phyloP scores from a whole-genome alignment of 169 alveolate genomes.

The Plasmodium cynomolgi region DNA sequence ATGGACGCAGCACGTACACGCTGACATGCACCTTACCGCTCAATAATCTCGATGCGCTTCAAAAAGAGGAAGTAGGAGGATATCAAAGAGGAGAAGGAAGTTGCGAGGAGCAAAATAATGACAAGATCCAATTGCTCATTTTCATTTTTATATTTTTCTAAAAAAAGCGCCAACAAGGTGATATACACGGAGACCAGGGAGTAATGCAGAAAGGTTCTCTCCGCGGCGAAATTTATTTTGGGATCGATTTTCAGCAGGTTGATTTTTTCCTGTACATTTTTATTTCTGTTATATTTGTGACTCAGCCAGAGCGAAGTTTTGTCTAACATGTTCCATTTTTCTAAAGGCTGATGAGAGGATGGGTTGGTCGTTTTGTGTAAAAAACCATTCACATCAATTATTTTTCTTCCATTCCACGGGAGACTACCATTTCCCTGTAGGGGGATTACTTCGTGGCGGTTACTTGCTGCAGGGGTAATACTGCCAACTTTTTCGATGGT shows the following conservation, averaged over 20 bases:
- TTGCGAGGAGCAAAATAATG: constrained; percentile 4
- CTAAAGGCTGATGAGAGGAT: not conserved
- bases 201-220: constrained; percentile 86
- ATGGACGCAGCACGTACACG: not conserved
- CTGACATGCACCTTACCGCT: constrained; percentile 2
- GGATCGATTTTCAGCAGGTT: constrained; percentile 82
- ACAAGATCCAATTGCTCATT: constrained; percentile 10
- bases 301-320: constrained; percentile 35
- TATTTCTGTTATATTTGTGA: constrained; percentile 23
- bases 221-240: constrained; percentile 86
- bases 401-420: not conserved
- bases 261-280: constrained; percentile 32
- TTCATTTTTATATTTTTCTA: constrained; percentile 67
- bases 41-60: constrained; percentile 35
- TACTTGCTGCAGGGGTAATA: not conserved
- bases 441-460: not conserved
- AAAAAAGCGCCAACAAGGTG: constrained; percentile 72
- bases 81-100: constrained; percentile 45
- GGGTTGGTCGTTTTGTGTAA: not conserved
- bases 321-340: constrained; percentile 11
- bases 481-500: not conserved
- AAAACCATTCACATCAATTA: not conserved
- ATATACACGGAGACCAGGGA: constrained; percentile 78
- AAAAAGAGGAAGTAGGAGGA: constrained; percentile 59
- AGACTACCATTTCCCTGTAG: not conserved